A percentile compares a stretch with the other conserved stretches of the same genome.
These are phyloP conservation scores for Rhytidiadelphus loreus DNA, from an alignment of 225 moss, liverwort and hornwort species.

Conservation along the genomic window DNA sequence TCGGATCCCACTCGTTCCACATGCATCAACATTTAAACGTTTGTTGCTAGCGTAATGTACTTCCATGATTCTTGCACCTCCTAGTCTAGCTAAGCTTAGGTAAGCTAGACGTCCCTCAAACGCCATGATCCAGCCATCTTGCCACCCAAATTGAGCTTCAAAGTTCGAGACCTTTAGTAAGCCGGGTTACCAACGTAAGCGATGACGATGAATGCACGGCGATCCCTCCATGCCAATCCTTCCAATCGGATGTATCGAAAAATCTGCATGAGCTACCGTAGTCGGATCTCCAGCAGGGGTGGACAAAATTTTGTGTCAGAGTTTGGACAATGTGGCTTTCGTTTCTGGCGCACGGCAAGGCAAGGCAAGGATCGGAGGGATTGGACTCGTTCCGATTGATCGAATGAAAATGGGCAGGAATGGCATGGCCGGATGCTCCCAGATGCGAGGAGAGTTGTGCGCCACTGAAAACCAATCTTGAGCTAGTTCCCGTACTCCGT, in stretches of 20 bases:
- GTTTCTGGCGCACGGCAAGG: not conserved
- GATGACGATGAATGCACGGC: not conserved
- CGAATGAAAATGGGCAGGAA: no score
- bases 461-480: not conserved
- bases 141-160: not conserved
- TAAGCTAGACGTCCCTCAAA: not conserved
- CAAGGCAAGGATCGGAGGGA: not conserved
- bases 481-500: no score
- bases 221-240: not conserved
- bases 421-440: no score
- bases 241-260: not conserved
- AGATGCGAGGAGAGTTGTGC: not conserved
- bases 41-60: not conserved
- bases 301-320: not conserved
- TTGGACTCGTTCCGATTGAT: not conserved
- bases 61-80: not conserved
- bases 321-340: not conserved
- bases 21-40: no score
- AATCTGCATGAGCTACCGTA: not conserved
- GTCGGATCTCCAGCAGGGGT: not conserved
- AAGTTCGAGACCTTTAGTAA: not conserved
- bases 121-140: not conserved
- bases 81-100: not conserved
- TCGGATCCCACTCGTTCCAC: fast-evolving
- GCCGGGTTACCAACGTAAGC: no score